A percentile compares a stretch with the other conserved stretches of the same genome.
Evolutionary conservation across 805 yeast species (phyloP).

Genomic region (Middelhovenomyces tepae): DNA sequence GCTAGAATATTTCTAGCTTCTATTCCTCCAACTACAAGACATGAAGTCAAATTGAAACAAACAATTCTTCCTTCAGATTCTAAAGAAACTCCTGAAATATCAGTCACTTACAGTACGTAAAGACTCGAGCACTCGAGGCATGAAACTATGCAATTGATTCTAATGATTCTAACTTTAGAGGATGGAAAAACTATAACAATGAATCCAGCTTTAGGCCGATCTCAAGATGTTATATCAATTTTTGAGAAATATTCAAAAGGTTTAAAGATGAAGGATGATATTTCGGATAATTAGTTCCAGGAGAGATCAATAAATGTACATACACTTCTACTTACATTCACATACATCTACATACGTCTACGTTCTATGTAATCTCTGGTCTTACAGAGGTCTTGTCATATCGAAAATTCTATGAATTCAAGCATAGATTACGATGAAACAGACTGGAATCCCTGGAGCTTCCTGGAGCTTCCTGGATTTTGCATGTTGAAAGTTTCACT

Average conservation of each 20-base stretch:
- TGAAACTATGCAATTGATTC: not conserved
- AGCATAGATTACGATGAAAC: no score
- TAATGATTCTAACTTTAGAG: slow-evolving; percentile 25
- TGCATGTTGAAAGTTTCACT: no score
- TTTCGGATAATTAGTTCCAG: slow-evolving; percentile 29
- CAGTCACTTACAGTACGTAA: slow-evolving; percentile 54
- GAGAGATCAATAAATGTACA: no score
- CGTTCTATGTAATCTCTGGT: no score
- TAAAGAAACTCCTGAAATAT: slow-evolving; percentile 47
- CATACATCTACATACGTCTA: no score
- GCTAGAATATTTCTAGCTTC: slow-evolving; percentile 73
- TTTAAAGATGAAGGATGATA: slow-evolving; percentile 65
- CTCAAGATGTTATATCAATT: slow-evolving; percentile 53
- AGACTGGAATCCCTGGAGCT: no score
- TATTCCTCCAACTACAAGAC: slow-evolving; percentile 67
- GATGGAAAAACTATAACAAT: slow-evolving; percentile 65
- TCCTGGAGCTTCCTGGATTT: no score
- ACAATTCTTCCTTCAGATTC: slow-evolving; percentile 46
- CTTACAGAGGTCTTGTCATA: no score
- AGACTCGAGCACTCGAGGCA: no score
- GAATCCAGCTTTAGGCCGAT: slow-evolving; percentile 50
- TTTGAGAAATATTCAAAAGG: slow-evolving; percentile 80
- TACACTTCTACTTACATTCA: no score
- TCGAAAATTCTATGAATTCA: no score
- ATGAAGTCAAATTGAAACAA: slow-evolving; percentile 51